Percentiles rank a stretch among this genome's conserved stretches.
phyloP scores from a whole-genome alignment of 1,284 basidiomycete genomes.

The Ceratobasidium sp. region DNA sequence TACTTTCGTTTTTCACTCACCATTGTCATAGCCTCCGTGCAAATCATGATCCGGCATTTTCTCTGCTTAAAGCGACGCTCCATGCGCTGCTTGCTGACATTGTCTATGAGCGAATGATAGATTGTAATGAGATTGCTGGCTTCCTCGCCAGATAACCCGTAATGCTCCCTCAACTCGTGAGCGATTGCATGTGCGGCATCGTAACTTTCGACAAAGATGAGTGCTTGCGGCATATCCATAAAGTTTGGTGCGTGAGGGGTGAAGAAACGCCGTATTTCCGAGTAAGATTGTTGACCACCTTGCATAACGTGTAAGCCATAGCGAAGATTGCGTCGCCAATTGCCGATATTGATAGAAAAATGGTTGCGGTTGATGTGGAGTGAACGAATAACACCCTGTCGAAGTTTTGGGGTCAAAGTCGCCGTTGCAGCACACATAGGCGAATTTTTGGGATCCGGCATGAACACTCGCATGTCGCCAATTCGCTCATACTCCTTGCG shows the following conservation, averaged over 20 bases:
- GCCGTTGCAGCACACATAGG: too few species aligned
- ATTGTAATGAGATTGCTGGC: neutral
- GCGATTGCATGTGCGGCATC: neutral
- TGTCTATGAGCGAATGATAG: neutral
- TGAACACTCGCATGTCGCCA: neutral
- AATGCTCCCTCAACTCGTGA: too few species aligned
- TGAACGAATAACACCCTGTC: neutral
- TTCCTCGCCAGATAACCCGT: neutral
- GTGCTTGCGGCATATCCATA: neutral
- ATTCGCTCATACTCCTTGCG: neutral
- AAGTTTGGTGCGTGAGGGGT: neutral
- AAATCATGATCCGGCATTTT: neutral
- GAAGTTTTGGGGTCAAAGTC: neutral
- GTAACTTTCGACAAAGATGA: conserved; percentile 6
- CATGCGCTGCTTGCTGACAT: too few species aligned
- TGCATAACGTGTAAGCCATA: too few species aligned
- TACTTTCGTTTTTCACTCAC: conserved; percentile 1
- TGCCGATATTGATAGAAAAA: neutral
- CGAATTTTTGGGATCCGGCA: neutral
- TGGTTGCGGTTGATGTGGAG: neutral
- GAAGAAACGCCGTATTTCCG: neutral
- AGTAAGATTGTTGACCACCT: neutral
- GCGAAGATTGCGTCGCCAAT: neutral
- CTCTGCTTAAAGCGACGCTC: neutral
- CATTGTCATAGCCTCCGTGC: conserved; percentile 7